Evolutionary conservation across 768 basidiomycete genomes (phyloP).

Genomic region (Tricholoma hemisulphureum): DNA sequence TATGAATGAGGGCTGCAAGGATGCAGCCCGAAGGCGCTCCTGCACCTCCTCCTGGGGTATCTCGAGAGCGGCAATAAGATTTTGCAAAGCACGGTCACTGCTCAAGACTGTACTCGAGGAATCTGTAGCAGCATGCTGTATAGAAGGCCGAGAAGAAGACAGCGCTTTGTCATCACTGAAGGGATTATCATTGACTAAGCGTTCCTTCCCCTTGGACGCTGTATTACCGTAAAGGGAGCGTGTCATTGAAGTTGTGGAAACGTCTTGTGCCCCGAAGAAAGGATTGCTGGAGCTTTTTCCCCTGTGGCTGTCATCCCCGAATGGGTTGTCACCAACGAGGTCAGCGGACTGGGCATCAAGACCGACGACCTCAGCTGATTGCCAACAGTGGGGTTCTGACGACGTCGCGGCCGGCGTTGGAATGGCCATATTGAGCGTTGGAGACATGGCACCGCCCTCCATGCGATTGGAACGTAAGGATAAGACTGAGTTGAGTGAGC

Average conservation of each 20-base stretch:
- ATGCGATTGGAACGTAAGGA: slow-evolving; percentile 35
- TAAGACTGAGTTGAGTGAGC: slow-evolving; percentile 47
- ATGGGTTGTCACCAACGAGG: slow-evolving; percentile 27
- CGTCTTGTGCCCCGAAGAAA: slow-evolving; percentile 39
- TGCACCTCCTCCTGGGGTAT: slow-evolving; percentile 45
- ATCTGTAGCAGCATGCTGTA: slow-evolving; percentile 28
- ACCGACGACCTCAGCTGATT: slow-evolving; percentile 64
- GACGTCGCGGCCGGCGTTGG: slow-evolving; percentile 58
- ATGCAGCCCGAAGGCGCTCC: slow-evolving; percentile 52
- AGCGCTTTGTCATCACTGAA: slow-evolving; percentile 41
- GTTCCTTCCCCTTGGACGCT: slow-evolving; percentile 17
- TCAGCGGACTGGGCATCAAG: slow-evolving; percentile 31
- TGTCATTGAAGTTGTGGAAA: slow-evolving; percentile 35
- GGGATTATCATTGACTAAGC: slow-evolving; percentile 25
- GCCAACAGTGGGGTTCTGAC: slow-evolving; percentile 59
- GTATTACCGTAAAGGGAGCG: slow-evolving; percentile 35
- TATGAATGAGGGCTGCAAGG: slow-evolving; percentile 54
- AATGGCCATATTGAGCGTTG: slow-evolving; percentile 50
- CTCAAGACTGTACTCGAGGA: slow-evolving; percentile 41
- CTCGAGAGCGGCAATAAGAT: slow-evolving; percentile 68
- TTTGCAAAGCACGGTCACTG: slow-evolving; percentile 56
- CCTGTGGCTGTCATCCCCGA: slow-evolving; percentile 22
- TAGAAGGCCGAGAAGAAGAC: slow-evolving; percentile 32
- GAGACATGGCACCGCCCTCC: slow-evolving; percentile 46
- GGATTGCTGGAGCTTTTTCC: slow-evolving; percentile 44